Evolutionary conservation across 805 yeast species (phyloP).

Genomic region (Candida oleophila): DNA sequence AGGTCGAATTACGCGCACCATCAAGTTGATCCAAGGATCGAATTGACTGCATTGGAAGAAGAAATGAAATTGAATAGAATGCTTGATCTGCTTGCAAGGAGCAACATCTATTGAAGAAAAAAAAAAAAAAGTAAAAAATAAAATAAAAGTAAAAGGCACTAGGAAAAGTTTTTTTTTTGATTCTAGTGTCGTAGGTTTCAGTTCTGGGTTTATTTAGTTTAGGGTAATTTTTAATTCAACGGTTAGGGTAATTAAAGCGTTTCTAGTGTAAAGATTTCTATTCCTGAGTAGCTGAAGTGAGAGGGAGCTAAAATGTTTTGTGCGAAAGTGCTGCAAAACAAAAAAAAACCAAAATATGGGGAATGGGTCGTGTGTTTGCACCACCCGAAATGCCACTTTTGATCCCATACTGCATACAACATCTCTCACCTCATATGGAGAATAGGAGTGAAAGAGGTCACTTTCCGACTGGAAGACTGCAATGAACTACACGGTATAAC

Average conservation of each 20-base stretch:
- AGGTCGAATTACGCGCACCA: conserved; percentile 1
- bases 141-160: neutral
- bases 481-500: too few relatives aligned
- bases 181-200: too few relatives aligned
- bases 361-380: neutral
- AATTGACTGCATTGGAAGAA: conserved; percentile 34
- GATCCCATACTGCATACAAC: too few relatives aligned
- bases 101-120: neutral
- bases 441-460: too few relatives aligned
- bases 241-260: neutral
- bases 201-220: neutral
- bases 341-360: neutral
- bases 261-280: neutral
- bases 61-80: conserved; percentile 31
- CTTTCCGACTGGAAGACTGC: too few relatives aligned
- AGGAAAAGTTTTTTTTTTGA: too few relatives aligned
- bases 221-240: neutral
- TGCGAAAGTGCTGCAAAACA: too few relatives aligned
- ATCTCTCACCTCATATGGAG: too few relatives aligned
- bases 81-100: conserved; percentile 14
- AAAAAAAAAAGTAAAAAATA: too few relatives aligned
- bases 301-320: too few relatives aligned
- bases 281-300: neutral
- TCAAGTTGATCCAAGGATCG: conserved; percentile 33
- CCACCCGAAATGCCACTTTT: too few relatives aligned